A percentile compares a stretch with the other conserved stretches of the same genome.
phyloP scores from a whole-genome alignment of 345 rosid species.

The Dimocarpus longan region DNA sequence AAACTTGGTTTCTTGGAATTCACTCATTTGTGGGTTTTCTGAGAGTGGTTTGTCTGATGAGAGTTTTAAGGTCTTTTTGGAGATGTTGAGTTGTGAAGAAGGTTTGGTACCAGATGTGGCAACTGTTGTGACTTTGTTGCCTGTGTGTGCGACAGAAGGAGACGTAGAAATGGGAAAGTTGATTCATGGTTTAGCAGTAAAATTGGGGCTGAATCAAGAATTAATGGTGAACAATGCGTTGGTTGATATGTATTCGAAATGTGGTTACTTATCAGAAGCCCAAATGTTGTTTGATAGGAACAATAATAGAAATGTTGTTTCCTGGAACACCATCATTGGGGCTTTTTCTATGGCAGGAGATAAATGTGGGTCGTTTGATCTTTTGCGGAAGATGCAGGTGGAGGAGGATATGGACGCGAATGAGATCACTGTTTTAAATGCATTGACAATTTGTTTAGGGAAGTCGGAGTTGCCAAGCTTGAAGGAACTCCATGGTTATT shows the following conservation, averaged over 20 bases:
- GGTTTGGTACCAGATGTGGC: slow-evolving; percentile 56
- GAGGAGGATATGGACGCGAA: slow-evolving; percentile 35
- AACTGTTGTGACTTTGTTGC: slow-evolving; percentile 54
- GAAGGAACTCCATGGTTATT: slow-evolving; percentile 70
- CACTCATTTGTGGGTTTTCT: slow-evolving; percentile 50
- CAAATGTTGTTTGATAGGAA: slow-evolving; percentile 42
- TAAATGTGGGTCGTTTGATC: slow-evolving; percentile 35
- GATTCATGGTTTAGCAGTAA: slow-evolving; percentile 63
- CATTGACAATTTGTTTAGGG: slow-evolving; percentile 43
- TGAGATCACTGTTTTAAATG: slow-evolving; percentile 57
- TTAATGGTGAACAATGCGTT: slow-evolving; percentile 58
- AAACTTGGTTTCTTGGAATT: slow-evolving; percentile 72
- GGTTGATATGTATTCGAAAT: slow-evolving; percentile 64
- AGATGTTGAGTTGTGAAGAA: slow-evolving; percentile 45
- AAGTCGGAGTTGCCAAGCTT: slow-evolving; percentile 38
- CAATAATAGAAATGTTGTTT: slow-evolving; percentile 52
- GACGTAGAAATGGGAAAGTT: slow-evolving; percentile 44
- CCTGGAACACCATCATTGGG: slow-evolving; percentile 64
- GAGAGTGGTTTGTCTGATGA: slow-evolving; percentile 46
- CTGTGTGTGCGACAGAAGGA: slow-evolving; percentile 52
- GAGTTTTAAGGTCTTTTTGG: slow-evolving; percentile 39
- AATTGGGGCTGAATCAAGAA: slow-evolving; percentile 49
- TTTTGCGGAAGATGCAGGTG: slow-evolving; percentile 49
- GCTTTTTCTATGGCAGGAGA: slow-evolving; percentile 49
- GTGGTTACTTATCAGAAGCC: slow-evolving; percentile 52